phyloP scores from a whole-genome alignment of 176 grass and related monocot species.

The Areca catechu region DNA sequence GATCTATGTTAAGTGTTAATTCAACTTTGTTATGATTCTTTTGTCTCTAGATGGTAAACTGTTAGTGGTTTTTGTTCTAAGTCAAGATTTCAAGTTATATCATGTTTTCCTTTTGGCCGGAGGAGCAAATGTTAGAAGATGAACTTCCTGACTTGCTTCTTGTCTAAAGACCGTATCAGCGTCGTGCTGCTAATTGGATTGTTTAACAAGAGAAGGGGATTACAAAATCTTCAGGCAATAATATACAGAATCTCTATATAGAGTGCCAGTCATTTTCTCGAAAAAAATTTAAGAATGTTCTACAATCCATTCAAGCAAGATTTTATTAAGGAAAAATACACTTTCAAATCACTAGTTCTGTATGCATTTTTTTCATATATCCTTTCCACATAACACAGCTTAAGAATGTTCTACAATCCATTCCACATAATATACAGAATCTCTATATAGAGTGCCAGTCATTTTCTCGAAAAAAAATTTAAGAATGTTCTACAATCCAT shows the following conservation, averaged over 20 bases:
- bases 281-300: slow-evolving; percentile 69
- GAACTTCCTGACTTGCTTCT: slow-evolving; percentile 65
- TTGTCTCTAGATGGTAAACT: no score
- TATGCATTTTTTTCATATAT: no score
- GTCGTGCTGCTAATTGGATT: slow-evolving; percentile 93
- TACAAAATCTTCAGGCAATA: slow-evolving; percentile 7
- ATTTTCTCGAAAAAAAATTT: slow-evolving; percentile 54
- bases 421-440: slow-evolving; percentile 19
- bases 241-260: slow-evolving; percentile 51
- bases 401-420: no score
- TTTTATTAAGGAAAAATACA: slow-evolving; percentile 7
- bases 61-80: no score
- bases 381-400: no score
- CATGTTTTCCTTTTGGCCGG: slow-evolving; percentile 24
- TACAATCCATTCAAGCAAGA: slow-evolving; percentile 98
- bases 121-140: slow-evolving; percentile 41
- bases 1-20: no score
- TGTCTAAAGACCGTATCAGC: slow-evolving; percentile 79
- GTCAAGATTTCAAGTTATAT: slow-evolving; percentile 15
- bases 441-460: slow-evolving; percentile 74
- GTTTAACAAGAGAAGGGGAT: slow-evolving; percentile 62
- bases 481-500: slow-evolving; percentile 96
- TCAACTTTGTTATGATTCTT: no score
- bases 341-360: no score
- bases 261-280: slow-evolving; percentile 63